These are phyloP conservation scores for Magnolia changhungtana DNA, from an alignment of 164 flowering plant genomes.

Conservation along the genomic window DNA sequence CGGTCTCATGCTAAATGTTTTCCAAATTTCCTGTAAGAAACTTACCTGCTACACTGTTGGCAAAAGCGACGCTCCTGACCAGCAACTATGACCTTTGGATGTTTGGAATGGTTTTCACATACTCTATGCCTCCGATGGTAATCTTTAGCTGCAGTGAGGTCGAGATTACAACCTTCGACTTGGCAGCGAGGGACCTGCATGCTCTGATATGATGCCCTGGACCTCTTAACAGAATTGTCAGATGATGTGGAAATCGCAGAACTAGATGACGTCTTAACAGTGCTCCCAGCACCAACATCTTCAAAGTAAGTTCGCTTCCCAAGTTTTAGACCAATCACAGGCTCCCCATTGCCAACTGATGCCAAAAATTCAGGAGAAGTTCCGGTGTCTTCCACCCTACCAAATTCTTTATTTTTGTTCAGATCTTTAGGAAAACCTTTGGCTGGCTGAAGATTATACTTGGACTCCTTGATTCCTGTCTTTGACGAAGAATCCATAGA, in stretches of 20 bases:
- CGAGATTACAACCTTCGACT: constrained; percentile 77
- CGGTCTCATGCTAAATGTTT: not conserved
- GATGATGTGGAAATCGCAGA: constrained; percentile 33
- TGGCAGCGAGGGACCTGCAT: constrained; percentile 49
- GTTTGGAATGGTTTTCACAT: constrained; percentile 73
- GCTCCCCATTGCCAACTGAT: constrained; percentile 58
- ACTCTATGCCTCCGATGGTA: constrained; percentile 88
- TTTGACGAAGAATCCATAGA: constrained; percentile 59
- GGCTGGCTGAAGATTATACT: constrained; percentile 21
- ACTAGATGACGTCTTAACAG: constrained; percentile 28
- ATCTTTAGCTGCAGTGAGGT: constrained; percentile 71
- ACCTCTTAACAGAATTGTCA: constrained; percentile 38
- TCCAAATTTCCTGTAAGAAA: not conserved
- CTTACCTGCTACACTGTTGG: constrained; percentile 93
- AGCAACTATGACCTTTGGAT: constrained; percentile 57
- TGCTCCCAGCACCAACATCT: constrained; percentile 38
- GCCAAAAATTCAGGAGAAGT: constrained; percentile 40
- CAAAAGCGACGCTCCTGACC: constrained; percentile 83
- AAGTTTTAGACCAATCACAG: constrained; percentile 68
- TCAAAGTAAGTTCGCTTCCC: constrained; percentile 79
- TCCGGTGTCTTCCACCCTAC: constrained; percentile 25
- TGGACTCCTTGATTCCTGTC: constrained; percentile 34
- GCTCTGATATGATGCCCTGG: constrained; percentile 38
- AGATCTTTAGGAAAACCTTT: constrained; percentile 27
- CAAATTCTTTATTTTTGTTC: constrained; percentile 26